These are phyloP conservation scores for Thraustochytrium sp. DNA, from an alignment of 352 stramenopile genomes.

Conservation along the genomic window DNA sequence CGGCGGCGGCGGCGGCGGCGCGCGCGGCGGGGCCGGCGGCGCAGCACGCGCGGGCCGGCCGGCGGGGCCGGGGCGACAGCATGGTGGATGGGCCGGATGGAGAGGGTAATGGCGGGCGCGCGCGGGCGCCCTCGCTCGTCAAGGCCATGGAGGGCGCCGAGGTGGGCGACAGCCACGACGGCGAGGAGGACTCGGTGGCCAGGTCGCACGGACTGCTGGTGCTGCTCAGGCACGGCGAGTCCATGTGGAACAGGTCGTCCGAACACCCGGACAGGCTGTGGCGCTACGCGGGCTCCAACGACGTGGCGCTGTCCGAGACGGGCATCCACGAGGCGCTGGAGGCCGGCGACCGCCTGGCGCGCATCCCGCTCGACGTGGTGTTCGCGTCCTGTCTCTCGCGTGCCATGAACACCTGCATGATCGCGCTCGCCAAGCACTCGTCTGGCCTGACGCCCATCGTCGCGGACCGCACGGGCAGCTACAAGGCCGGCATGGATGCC, in stretches of 20 bases:
- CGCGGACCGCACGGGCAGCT: conserved; percentile 4
- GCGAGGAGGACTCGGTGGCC: background rate
- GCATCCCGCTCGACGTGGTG: conserved; percentile 9
- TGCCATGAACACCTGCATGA: conserved; percentile 34
- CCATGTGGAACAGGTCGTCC: conserved; percentile 33
- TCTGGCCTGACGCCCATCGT: conserved; percentile 16
- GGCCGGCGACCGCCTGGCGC: background rate
- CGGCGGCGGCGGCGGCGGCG: too few relatives aligned
- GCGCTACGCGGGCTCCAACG: conserved; percentile 39
- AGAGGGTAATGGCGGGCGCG: too few relatives aligned
- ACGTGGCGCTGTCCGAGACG: conserved; percentile 27
- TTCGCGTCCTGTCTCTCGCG: background rate
- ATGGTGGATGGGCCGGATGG: too few relatives aligned
- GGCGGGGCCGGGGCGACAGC: too few relatives aligned
- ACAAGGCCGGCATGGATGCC: background rate
- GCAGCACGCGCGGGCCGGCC: too few relatives aligned
- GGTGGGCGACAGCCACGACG: background rate
- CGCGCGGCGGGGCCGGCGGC: too few relatives aligned
- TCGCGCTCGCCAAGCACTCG: conserved; percentile 11
- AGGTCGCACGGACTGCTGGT: conserved; percentile 14
- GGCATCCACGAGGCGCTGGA: conserved; percentile 37
- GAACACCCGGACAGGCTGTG: conserved; percentile 20
- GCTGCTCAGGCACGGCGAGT: conserved; percentile 19
- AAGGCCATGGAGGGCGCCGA: background rate
- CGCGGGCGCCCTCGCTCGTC: too few relatives aligned